Evolutionary conservation across 164 flowering plant genomes (phyloP), one percentile per base, ranked within the genome.

Genomic region (Umbilicus rupestris): DNA sequence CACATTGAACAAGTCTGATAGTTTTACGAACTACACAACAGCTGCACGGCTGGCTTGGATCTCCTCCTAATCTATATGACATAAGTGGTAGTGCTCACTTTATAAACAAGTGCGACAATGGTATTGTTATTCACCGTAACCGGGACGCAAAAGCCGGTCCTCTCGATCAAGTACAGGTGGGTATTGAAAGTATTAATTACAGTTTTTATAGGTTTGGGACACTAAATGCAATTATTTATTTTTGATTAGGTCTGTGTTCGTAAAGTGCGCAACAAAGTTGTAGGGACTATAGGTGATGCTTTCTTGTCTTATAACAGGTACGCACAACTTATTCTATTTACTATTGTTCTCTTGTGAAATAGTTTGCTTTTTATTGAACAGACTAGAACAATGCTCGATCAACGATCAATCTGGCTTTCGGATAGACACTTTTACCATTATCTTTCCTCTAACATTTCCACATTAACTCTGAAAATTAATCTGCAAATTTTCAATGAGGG

Each of bases 31-130:
- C 50, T 66, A 22, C 75, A 15, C 71, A 22, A 70, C 84, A 95
- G 99, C 69, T 95, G 80, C 94, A 88, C 12, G 37, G 85, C 3
- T 92, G 99, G 99, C 49, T n/a, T 69, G 99, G 99, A 24, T 78
- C 69, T 58, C 83, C 99, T 57, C 99, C 99, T 42, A 92, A 83
- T 79, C 76, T 95, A 67, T 95, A 95, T 72, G 97, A 95, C 71
- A 95, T 95, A 31, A 95, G 99, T 80, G 99, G 99, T 71, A 95
- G 99, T 81, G 99, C 99, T 66, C 99, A 95, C 69, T 95, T 95
- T 65, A 92, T 95, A 60, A 95, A 95, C 85, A 92, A 95, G 73
- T 95, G 99, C 75, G 99, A 95, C 76, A 95, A 95, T 76, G 99
- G 99, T 29, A 88, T 95, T 72, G 97, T 95, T 33, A 73, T 95